These are phyloP conservation scores for Eragrostis curvula DNA, from an alignment of 176 grass and related monocot species.

Conservation along the genomic window DNA sequence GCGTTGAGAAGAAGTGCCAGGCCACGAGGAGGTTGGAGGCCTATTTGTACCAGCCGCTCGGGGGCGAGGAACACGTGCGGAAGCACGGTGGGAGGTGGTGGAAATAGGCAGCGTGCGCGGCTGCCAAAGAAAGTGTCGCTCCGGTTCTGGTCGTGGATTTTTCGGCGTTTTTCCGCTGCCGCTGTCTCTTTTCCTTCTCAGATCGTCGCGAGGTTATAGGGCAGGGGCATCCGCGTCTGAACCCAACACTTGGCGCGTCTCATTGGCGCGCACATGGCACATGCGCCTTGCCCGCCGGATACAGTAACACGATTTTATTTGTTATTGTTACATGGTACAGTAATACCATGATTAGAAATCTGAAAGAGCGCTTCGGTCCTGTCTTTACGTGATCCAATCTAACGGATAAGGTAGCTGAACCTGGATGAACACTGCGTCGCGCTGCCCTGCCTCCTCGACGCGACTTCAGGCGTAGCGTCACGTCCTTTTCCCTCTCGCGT, in stretches of 20 bases:
- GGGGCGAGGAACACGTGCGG: neutral
- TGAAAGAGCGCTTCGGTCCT: neutral
- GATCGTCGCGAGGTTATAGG: neutral
- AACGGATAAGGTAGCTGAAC: too few relatives aligned
- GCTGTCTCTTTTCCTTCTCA: neutral
- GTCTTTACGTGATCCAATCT: too few relatives aligned
- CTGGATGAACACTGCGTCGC: neutral
- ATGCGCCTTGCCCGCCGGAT: neutral
- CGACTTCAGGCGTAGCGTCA: too few relatives aligned
- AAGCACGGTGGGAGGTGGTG: neutral
- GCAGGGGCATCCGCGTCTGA: neutral
- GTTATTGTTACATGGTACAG: neutral
- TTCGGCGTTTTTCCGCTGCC: neutral
- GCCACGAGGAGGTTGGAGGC: neutral
- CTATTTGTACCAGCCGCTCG: neutral
- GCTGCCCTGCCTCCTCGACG: too few relatives aligned
- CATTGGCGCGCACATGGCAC: neutral
- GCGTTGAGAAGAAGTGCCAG: neutral
- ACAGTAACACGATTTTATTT: too few relatives aligned
- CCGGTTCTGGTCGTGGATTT: neutral
- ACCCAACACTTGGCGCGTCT: neutral
- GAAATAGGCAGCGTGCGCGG: neutral
- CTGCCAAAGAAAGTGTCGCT: neutral
- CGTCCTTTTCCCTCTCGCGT: too few relatives aligned
- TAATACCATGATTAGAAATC: neutral